These are phyloP conservation scores for Calocybe cyanea DNA, from an alignment of 768 basidiomycete species.

Conservation along the genomic window DNA sequence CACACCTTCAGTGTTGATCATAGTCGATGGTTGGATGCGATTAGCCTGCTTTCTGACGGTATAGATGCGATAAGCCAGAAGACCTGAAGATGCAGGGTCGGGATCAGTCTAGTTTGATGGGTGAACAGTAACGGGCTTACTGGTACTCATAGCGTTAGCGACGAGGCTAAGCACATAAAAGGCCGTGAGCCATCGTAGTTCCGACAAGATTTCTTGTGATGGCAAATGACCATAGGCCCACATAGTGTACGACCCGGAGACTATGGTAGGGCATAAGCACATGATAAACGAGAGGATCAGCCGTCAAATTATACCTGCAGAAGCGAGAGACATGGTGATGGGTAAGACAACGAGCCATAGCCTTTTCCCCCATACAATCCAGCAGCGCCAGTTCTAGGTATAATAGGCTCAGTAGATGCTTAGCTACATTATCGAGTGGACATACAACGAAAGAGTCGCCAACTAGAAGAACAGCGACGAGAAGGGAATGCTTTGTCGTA, in stretches of 20 bases:
- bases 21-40: neutral
- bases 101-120: neutral
- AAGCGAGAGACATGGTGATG: neutral
- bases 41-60: neutral
- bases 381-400: constrained; percentile 5
- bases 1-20: neutral
- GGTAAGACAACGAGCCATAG: neutral
- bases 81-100: neutral
- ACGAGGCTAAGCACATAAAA: constrained; percentile 6
- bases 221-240: constrained; percentile 8
- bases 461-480: constrained; percentile 5
- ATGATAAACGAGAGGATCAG: neutral
- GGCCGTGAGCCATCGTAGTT: neutral
- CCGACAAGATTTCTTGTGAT: constrained; percentile 3
- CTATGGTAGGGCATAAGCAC: neutral
- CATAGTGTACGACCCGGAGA: constrained; percentile 6
- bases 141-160: constrained; percentile 5
- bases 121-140: neutral
- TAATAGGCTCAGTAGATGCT: neutral
- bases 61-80: constrained; percentile 4
- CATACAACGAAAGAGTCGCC: constrained; percentile 7
- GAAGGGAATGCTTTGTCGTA: constrained; percentile 4
- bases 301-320: neutral
- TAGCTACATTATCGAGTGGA: neutral
- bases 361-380: constrained; percentile 6